Conservation (phyloP, 2,329 filamentous ascomycete genomes). For the Gaeumannomyces tritici region DNA sequence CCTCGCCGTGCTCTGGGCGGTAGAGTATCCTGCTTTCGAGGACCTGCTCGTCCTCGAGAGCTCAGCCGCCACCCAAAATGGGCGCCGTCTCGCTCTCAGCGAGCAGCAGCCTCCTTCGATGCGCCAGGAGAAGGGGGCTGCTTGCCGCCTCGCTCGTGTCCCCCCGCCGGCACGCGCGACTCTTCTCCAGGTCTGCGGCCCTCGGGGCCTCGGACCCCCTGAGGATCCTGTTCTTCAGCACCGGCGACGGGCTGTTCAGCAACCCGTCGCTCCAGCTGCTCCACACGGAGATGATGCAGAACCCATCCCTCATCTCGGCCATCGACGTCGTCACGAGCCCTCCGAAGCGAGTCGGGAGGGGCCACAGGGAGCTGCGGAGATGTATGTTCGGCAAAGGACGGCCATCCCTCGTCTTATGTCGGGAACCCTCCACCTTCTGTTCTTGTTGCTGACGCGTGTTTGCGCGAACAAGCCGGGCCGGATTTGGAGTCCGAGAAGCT, state of each 20-base stretch:
- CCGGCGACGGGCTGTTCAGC: conserved; percentile 70
- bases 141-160: not conserved
- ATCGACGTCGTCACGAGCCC: conserved; percentile 82
- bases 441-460: not conserved
- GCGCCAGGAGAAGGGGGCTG: not conserved
- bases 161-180: no score
- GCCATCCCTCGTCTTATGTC: not conserved
- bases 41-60: not conserved
- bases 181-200: not conserved
- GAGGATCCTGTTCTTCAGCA: conserved; percentile 86
- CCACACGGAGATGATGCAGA: conserved; percentile 43
- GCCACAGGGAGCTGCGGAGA: conserved; percentile 56
- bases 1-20: no score
- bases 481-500: conserved; percentile 48
- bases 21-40: not conserved
- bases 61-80: not conserved
- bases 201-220: conserved; percentile 47
- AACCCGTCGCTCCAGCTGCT: conserved; percentile 65
- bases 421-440: not conserved
- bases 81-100: not conserved
- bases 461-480: not conserved
- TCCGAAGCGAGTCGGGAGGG: conserved; percentile 68
- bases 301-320: conserved; percentile 52
- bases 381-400: conserved; percentile 32
- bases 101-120: not conserved